A percentile compares a stretch with the other conserved stretches of the same genome.
Evolutionary conservation across 768 basidiomycete genomes (phyloP).

Genomic region (Trametes coccinea): DNA sequence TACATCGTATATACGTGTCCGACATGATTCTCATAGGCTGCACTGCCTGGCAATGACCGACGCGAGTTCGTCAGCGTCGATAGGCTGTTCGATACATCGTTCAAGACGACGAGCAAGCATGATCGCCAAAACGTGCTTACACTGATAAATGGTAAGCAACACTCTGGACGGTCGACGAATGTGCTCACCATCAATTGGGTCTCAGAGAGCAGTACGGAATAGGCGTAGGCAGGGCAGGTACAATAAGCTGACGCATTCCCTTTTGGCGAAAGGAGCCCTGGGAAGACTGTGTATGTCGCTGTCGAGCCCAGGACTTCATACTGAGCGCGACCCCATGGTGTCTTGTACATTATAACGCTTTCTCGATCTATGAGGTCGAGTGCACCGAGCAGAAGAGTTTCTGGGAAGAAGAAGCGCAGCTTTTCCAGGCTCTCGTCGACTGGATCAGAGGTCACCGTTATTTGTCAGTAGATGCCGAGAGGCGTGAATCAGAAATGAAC

Average conservation of each 20-base stretch:
- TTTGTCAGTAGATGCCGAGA: background rate
- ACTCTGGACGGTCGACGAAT: background rate
- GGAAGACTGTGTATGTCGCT: constrained; percentile 58
- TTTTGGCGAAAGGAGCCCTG: constrained; percentile 36
- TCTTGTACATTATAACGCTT: constrained; percentile 62
- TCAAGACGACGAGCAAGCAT: constrained; percentile 57
- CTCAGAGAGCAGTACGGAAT: constrained; percentile 58
- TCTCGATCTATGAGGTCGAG: constrained; percentile 75
- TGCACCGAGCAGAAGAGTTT: constrained; percentile 64
- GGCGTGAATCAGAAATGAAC: background rate
- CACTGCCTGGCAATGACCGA: constrained; percentile 37
- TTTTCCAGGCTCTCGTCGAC: constrained; percentile 56
- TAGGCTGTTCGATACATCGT: constrained; percentile 50
- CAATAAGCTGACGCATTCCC: constrained; percentile 49
- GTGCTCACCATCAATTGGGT: constrained; percentile 62
- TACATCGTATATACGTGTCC: background rate
- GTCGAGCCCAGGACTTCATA: constrained; percentile 72
- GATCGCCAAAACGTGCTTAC: constrained; percentile 77
- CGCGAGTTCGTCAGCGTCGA: constrained; percentile 50
- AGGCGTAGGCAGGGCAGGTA: constrained; percentile 73
- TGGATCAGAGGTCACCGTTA: constrained; percentile 19
- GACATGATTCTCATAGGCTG: background rate
- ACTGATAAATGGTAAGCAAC: constrained; percentile 43
- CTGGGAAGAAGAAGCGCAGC: constrained; percentile 60
- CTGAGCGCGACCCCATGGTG: constrained; percentile 56